phyloP scores from a whole-genome alignment of 192 early-diverging fungal genomes.

The Mortierella hygrophila region DNA sequence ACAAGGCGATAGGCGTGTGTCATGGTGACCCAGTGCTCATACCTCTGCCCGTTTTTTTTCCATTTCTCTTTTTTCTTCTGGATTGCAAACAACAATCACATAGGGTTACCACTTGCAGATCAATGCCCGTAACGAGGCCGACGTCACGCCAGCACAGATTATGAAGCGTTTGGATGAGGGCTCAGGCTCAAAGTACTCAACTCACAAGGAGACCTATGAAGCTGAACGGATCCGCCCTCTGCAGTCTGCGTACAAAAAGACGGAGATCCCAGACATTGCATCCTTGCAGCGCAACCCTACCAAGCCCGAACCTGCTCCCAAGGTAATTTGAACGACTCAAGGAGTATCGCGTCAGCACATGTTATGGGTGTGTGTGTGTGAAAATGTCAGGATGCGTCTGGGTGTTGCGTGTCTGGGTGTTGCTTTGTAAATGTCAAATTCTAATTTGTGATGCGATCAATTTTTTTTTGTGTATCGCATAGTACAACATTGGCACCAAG shows the following conservation, averaged over 20 bases:
- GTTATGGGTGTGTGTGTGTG: not conserved
- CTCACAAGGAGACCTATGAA: conserved; percentile 68
- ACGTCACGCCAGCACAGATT: conserved; percentile 86
- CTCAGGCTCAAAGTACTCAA: conserved; percentile 92
- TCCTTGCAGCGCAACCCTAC: conserved; percentile 63
- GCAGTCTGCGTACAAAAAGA: conserved; percentile 73
- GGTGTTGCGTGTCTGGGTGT: not conserved
- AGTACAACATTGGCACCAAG: conserved; percentile 35
- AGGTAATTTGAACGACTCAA: conserved; percentile 31
- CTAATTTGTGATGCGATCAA: not conserved
- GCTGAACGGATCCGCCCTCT: conserved; percentile 51
- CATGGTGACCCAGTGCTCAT: not conserved
- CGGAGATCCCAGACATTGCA: conserved; percentile 69
- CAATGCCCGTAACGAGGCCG: conserved; percentile 84
- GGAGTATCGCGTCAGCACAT: not conserved
- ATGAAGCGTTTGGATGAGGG: conserved; percentile 87
- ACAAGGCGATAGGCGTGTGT: not conserved
- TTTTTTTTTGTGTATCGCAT: not conserved
- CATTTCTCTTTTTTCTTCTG: not conserved
- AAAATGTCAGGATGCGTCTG: not conserved
- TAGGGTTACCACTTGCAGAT: conserved; percentile 90
- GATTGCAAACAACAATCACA: not conserved
- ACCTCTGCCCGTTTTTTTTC: conserved; percentile 3
- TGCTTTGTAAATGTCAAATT: not conserved
- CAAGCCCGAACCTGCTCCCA: conserved; percentile 58